phyloP scores from a whole-genome alignment of 129 eudicot genomes.

The Mikania micrantha region DNA sequence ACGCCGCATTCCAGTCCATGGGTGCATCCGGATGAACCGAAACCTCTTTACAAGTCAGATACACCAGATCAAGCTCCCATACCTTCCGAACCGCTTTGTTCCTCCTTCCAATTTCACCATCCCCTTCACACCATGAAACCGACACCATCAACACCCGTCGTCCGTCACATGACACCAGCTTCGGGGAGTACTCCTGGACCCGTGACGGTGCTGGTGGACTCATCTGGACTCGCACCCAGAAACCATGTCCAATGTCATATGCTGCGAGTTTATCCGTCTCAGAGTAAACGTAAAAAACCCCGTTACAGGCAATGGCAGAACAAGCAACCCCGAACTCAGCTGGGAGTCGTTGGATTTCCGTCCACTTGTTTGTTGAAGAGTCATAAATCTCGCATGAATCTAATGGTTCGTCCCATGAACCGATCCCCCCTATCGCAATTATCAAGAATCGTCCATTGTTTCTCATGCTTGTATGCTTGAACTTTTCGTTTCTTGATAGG shows the following conservation, averaged over 20 bases:
- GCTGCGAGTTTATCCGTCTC: conserved; percentile 66
- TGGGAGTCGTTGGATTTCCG: conserved; percentile 59
- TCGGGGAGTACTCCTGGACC: conserved; percentile 72
- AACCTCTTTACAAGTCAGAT: conserved; percentile 47
- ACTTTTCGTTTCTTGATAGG: conserved; percentile 38
- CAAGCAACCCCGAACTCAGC: conserved; percentile 61
- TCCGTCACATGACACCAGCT: conserved; percentile 45
- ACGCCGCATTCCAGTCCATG: conserved; percentile 91
- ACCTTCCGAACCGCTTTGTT: conserved; percentile 85
- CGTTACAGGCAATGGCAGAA: conserved; percentile 58
- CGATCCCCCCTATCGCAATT: conserved; percentile 73
- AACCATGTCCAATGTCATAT: conserved; percentile 60
- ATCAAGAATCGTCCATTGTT: conserved; percentile 48
- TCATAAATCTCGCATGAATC: conserved; percentile 79
- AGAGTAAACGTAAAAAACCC: conserved; percentile 59
- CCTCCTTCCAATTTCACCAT: conserved; percentile 87
- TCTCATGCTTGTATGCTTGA: conserved; percentile 27
- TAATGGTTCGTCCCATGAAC: conserved; percentile 75
- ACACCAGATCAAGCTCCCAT: conserved; percentile 72
- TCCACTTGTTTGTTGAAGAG: conserved; percentile 65
- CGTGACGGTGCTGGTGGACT: conserved; percentile 57
- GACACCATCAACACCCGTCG: conserved; percentile 63
- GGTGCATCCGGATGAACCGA: conserved; percentile 89
- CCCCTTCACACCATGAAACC: conserved; percentile 96
- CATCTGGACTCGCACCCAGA: conserved; percentile 59